Percentiles rank a stretch among this genome's conserved stretches.
Conservation (phyloP, 1,284 basidiomycete species). For the Naganishia sp. region DNA sequence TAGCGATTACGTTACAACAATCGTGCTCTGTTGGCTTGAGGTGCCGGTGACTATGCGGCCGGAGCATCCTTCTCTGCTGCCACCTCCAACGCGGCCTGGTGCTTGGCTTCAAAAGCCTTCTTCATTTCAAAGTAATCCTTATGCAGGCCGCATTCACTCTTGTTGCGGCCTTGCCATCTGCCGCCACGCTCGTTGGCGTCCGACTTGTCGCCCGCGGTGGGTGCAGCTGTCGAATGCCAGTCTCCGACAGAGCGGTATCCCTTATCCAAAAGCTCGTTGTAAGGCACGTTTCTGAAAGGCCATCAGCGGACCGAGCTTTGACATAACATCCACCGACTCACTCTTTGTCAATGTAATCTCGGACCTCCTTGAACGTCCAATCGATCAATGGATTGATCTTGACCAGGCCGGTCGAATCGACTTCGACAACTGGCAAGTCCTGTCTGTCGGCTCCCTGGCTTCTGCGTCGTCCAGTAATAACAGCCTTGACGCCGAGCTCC, state of each 20-base stretch:
- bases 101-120: conserved; percentile 51
- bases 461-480: conserved; percentile 90
- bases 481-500: conserved; percentile 75
- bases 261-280: conserved; percentile 82
- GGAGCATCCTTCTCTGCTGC: conserved; percentile 9
- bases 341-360: conserved; percentile 81
- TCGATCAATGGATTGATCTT: conserved; percentile 93
- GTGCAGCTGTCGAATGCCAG: conserved; percentile 87
- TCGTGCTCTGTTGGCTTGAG: neutral
- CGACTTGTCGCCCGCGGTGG: conserved; percentile 59
- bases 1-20: neutral
- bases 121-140: conserved; percentile 71
- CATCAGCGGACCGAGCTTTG: neutral
- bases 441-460: conserved; percentile 89
- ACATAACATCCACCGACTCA: conserved; percentile 38
- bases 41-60: neutral
- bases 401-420: conserved; percentile 86
- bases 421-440: conserved; percentile 79
- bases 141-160: conserved; percentile 95
- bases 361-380: conserved; percentile 85
- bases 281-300: conserved; percentile 66
- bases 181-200: conserved; percentile 74
- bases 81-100: conserved; percentile 22
- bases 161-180: conserved; percentile 84
- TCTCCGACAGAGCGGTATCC: conserved; percentile 96